A percentile compares a stretch with the other conserved stretches of the same genome.
Conservation (phyloP, 768 basidiomycete species). For the Suillus subaureus region DNA sequence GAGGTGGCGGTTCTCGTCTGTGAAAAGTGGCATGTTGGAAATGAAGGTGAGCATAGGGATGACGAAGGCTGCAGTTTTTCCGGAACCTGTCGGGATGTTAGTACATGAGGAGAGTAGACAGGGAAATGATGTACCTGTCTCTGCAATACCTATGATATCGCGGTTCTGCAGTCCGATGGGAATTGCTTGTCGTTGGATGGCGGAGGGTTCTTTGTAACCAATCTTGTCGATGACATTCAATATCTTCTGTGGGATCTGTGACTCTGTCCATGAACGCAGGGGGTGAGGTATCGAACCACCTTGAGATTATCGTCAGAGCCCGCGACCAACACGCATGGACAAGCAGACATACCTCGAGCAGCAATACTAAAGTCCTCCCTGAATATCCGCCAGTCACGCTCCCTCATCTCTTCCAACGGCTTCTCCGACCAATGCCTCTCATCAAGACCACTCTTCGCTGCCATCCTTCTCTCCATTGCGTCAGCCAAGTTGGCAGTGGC, state of each 20-base stretch:
- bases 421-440: slow-evolving; percentile 99
- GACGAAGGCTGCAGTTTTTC: slow-evolving; percentile 98
- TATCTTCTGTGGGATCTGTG: slow-evolving; percentile 75
- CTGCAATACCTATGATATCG: slow-evolving; percentile 97
- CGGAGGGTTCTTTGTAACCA: slow-evolving; percentile 96
- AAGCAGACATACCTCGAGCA: slow-evolving; percentile 65
- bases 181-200: slow-evolving; percentile 98
- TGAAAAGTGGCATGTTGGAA: slow-evolving; percentile 77
- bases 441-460: slow-evolving; percentile 80
- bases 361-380: slow-evolving; percentile 97
- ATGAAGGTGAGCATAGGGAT: slow-evolving; percentile 98
- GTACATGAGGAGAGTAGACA: slow-evolving; percentile 8
- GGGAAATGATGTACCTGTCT: slow-evolving; percentile 70
- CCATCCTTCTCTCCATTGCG: slow-evolving; percentile 78
- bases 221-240: slow-evolving; percentile 85
- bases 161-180: slow-evolving; percentile 97
- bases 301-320: slow-evolving; percentile 31
- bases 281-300: slow-evolving; percentile 95
- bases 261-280: slow-evolving; percentile 90
- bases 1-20: slow-evolving; percentile 90
- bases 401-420: slow-evolving; percentile 86
- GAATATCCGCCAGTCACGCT: slow-evolving; percentile 99
- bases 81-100: slow-evolving; percentile 67
- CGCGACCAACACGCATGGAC: not conserved
- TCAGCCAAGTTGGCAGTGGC: slow-evolving; percentile 66